Conservation (phyloP, 23 red algal genomes). For the Gracilaria domingensis region DNA sequence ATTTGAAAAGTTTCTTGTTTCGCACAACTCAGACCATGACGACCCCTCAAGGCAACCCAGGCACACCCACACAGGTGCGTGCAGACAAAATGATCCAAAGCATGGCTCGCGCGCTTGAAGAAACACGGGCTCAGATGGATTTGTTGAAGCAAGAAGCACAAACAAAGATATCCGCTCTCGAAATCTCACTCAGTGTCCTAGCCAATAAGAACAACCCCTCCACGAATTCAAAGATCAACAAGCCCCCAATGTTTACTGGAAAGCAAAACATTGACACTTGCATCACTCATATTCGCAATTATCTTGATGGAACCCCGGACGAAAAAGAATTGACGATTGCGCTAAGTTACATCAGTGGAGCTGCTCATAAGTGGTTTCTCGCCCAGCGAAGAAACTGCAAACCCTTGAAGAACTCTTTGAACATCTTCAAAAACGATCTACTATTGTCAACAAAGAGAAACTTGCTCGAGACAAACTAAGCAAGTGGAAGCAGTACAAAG, state of each 20-base stretch:
- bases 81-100: background rate
- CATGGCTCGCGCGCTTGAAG: too few relatives aligned
- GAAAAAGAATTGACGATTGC: background rate
- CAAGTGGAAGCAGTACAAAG: background rate
- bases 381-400: background rate
- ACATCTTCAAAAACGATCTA: too few relatives aligned
- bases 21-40: too few relatives aligned
- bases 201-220: background rate
- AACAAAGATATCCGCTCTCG: too few relatives aligned
- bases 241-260: conserved; percentile 4
- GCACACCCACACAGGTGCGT: background rate
- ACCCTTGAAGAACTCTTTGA: background rate
- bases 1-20: too few relatives aligned
- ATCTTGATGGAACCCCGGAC: conserved; percentile 6
- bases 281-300: conserved; percentile 6
- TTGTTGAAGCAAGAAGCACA: too few relatives aligned
- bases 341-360: background rate
- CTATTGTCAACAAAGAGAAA: too few relatives aligned
- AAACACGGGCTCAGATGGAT: too few relatives aligned
- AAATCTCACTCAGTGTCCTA: background rate
- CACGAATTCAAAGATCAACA: conserved; percentile 25
- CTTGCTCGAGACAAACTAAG: background rate
- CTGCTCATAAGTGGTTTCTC: background rate
- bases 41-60: too few relatives aligned
- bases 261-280: conserved; percentile 31